Conservation (phyloP, 768 basidiomycete genomes). For the Mycena metata region DNA sequence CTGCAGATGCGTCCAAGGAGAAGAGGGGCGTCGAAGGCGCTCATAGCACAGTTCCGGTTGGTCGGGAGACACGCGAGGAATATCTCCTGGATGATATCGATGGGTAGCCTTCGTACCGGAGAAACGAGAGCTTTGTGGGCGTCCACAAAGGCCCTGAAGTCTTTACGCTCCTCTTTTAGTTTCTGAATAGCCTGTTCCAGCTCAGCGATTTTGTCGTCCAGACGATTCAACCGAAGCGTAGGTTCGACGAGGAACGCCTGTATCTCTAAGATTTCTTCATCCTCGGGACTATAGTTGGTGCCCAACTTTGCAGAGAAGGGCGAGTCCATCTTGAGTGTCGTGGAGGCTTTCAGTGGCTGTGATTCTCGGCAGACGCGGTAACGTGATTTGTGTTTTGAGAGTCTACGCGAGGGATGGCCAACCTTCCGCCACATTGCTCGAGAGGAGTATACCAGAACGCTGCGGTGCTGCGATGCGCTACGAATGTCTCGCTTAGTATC, state of each 20-base stretch:
- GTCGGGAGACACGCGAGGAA: conserved; percentile 21
- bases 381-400: too few species aligned
- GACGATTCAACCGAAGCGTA: neutral
- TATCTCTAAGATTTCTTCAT: conserved; percentile 8
- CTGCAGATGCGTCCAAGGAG: conserved; percentile 30
- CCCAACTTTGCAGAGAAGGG: too few species aligned
- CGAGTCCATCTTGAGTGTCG: too few species aligned
- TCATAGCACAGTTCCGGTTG: conserved; percentile 17
- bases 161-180: neutral
- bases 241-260: neutral
- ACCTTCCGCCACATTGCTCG: too few species aligned
- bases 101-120: neutral
- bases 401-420: too few species aligned
- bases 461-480: too few species aligned
- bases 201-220: conserved; percentile 8
- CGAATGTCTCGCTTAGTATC: too few species aligned
- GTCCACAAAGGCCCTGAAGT: neutral
- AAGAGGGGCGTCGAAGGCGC: conserved; percentile 18
- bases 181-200: neutral
- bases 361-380: too few species aligned
- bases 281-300: conserved; percentile 3
- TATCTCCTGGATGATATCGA: conserved; percentile 22
- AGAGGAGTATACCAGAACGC: too few species aligned
- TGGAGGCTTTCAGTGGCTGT: too few species aligned
- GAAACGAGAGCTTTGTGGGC: neutral